Evolutionary conservation across 2,329 filamentous ascomycete species (phyloP), one percentile per base, ranked within the genome.

Genomic region (Microthyrium microscopicum): DNA sequence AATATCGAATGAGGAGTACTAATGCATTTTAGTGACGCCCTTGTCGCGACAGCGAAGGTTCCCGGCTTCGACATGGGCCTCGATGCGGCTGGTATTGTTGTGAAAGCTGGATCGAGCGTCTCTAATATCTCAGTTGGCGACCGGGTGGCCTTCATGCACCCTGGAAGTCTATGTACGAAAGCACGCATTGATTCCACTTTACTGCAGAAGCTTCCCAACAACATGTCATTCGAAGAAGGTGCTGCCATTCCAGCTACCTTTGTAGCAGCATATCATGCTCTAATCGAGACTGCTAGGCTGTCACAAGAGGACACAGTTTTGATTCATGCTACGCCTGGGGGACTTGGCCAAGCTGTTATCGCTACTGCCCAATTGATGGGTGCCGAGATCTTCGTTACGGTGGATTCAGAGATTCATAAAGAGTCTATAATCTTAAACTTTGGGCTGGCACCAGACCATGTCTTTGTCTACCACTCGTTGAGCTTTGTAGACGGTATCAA

Each of bases 261-360:
- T 33, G 29, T 34, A 4, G 47, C 46, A 5, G 46, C 44, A 8
- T 43, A 43, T 29, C 41, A 54, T 39, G 43, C 45, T 24, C 40
- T 58, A 17, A 38, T 49, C 19, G 44, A 50, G 5, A 35, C 46
- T 20, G 50, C 48, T 0, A 40, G 44, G 16, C 37, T 59, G 11
- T 18, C 29, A 3, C 41, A 45, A 13, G 53, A 48, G 9, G 50
- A 60, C 29, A 46, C 37, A 11, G 31, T 53, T n/a, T 37, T 54
- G 4, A 42, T 55, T 12, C 46, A 49, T 13, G 39, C 48, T 18
- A 52, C 44, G 3, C 43, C 47, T 16, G 44, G 44, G 9, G 40
- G 44, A 8, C 34, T 48, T 2, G 51, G 51, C 1, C 49, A 52
- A 39, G 49, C 49, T 5, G 49, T 46, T 16, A 37, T 54, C 15